phyloP scores from a whole-genome alignment of 176 grass and related monocot genomes.

The Oryza officinalis region DNA sequence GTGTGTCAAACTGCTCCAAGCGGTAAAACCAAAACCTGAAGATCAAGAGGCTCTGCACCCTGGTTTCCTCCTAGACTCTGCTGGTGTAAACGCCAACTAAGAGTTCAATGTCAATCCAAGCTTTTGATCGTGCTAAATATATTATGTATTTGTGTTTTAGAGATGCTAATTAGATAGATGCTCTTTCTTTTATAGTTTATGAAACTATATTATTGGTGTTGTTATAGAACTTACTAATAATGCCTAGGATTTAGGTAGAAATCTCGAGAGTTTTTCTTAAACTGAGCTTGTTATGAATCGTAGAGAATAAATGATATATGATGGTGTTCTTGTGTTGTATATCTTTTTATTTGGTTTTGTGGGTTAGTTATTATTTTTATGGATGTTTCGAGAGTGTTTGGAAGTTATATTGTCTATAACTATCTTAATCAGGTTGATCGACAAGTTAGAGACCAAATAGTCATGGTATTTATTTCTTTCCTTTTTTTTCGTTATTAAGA shows the following conservation, averaged over 20 bases:
- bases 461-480: background rate
- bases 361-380: background rate
- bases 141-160: conserved; percentile 10
- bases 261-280: background rate
- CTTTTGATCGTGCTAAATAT: background rate
- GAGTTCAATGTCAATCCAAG: background rate
- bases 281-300: conserved; percentile 10
- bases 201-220: conserved; percentile 27
- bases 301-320: conserved; percentile 26
- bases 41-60: conserved; percentile 50
- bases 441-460: background rate
- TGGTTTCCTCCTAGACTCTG: conserved; percentile 38
- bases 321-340: background rate
- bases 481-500: background rate
- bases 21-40: conserved; percentile 42
- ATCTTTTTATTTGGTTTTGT: background rate
- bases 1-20: conserved; percentile 49
- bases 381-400: background rate
- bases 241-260: conserved; percentile 31
- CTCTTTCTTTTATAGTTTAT: conserved; percentile 6
- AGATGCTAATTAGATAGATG: conserved; percentile 24
- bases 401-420: background rate
- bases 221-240: conserved; percentile 8
- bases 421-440: background rate
- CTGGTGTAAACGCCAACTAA: conserved; percentile 52